Percentiles rank a stretch among this genome's conserved stretches.
These are phyloP conservation scores for Sanghuangporus sanghuang DNA, from an alignment of 1,284 basidiomycete genomes.

Conservation along the genomic window DNA sequence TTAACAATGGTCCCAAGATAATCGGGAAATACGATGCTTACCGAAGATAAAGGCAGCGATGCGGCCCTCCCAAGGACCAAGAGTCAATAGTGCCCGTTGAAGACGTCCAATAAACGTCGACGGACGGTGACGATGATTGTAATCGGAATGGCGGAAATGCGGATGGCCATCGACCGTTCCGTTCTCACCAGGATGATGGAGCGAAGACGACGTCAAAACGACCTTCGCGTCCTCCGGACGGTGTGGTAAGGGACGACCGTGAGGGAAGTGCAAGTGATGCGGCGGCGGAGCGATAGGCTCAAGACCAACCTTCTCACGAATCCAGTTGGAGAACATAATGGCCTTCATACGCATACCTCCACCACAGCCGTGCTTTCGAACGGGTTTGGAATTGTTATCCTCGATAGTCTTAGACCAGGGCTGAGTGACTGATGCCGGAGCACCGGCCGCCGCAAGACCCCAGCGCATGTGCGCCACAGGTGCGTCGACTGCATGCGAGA, in stretches of 20 bases:
- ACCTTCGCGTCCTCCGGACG: slow-evolving; percentile 19
- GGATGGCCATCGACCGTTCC: slow-evolving; percentile 9
- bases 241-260: slow-evolving; percentile 1
- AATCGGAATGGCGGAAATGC: slow-evolving; percentile 20
- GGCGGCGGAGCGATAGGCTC: slow-evolving; percentile 33
- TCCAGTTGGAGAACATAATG: slow-evolving; percentile 39
- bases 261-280: slow-evolving; percentile 13
- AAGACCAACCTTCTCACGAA: slow-evolving; percentile 46
- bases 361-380: slow-evolving; percentile 15
- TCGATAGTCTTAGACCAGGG: neutral
- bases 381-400: neutral
- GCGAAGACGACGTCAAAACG: slow-evolving; percentile 29
- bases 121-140: slow-evolving; percentile 27
- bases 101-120: slow-evolving; percentile 52
- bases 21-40: slow-evolving; percentile 29
- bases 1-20: neutral
- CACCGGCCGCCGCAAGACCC: slow-evolving; percentile 13
- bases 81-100: slow-evolving; percentile 54
- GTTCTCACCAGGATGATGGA: neutral
- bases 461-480: slow-evolving; percentile 15
- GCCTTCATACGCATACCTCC: slow-evolving; percentile 37
- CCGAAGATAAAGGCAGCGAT: slow-evolving; percentile 75
- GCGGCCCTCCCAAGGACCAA: slow-evolving; percentile 77
- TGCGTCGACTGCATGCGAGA: neutral
- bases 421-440: neutral